Evolutionary conservation across 768 basidiomycete genomes (phyloP).

Genomic region (Daedaleopsis sinensis): DNA sequence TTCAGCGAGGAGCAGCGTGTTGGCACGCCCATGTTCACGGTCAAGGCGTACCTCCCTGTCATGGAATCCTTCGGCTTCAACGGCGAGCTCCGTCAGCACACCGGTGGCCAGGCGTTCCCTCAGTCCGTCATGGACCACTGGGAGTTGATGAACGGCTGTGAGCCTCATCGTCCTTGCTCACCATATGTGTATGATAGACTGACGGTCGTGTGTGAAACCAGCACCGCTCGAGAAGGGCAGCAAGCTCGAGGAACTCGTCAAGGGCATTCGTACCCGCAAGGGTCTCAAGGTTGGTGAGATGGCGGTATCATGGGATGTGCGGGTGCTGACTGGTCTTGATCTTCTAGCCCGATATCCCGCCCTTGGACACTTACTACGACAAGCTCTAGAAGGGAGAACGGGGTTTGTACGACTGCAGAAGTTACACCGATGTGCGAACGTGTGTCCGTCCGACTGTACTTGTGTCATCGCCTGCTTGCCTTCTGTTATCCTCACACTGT

Average conservation of each 20-base stretch:
- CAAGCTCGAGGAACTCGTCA: slow-evolving; percentile 88
- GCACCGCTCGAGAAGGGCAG: slow-evolving; percentile 88
- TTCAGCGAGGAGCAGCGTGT: slow-evolving; percentile 96
- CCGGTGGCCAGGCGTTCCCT: slow-evolving; percentile 98
- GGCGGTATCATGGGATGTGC: background rate
- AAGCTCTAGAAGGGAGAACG: slow-evolving; percentile 46
- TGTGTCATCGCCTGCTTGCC: slow-evolving; percentile 24
- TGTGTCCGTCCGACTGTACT: slow-evolving; percentile 17
- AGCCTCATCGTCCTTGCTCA: slow-evolving; percentile 33
- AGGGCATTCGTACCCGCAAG: slow-evolving; percentile 85
- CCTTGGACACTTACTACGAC: slow-evolving; percentile 92
- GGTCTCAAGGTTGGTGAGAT: slow-evolving; percentile 77
- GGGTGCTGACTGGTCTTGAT: background rate
- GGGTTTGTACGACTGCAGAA: slow-evolving; percentile 28
- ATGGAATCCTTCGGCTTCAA: slow-evolving; percentile 97
- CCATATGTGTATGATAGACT: slow-evolving; percentile 13
- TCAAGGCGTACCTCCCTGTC: slow-evolving; percentile 96
- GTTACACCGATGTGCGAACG: slow-evolving; percentile 22
- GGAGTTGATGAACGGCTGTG: slow-evolving; percentile 83
- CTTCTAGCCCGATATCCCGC: slow-evolving; percentile 79
- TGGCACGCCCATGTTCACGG: slow-evolving; percentile 99
- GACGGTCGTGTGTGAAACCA: slow-evolving; percentile 28
- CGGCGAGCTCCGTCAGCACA: slow-evolving; percentile 89
- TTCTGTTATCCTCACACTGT: slow-evolving; percentile 20
- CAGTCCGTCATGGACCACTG: slow-evolving; percentile 94